Evolutionary conservation across 1,284 basidiomycete species (phyloP).

Genomic region (Sanghuangporus weigelae): DNA sequence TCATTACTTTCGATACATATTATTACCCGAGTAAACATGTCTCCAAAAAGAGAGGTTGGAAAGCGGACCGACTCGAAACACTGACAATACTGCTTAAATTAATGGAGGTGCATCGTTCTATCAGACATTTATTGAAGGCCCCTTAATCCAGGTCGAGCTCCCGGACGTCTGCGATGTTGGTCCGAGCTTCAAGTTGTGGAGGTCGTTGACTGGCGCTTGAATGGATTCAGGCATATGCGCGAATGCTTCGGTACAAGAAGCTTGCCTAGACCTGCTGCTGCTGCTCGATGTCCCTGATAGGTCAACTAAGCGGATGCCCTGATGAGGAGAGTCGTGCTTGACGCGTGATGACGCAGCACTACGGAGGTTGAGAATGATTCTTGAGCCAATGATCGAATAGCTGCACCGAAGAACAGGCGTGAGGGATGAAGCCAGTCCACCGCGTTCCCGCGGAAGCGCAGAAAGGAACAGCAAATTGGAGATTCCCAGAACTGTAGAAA

Average conservation of each 20-base stretch:
- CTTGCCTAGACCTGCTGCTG: background rate
- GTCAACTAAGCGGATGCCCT: background rate
- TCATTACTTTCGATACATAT: no score
- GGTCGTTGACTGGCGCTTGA: background rate
- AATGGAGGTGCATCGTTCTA: no score
- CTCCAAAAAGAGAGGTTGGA: no score
- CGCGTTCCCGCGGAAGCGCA: background rate
- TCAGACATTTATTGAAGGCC: background rate
- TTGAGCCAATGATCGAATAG: constrained; percentile 6
- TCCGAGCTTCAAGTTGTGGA: background rate
- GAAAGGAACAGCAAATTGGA: background rate
- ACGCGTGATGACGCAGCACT: background rate
- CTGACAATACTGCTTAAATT: no score
- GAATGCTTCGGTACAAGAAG: background rate
- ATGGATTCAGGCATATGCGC: background rate
- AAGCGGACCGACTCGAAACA: no score
- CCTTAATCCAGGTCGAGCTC: background rate
- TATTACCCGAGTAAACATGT: no score
- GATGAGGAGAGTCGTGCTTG: background rate
- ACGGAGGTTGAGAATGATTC: constrained; percentile 6
- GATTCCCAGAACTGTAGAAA: background rate
- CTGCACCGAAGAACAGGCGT: background rate
- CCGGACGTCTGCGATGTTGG: background rate
- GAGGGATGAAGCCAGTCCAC: background rate
- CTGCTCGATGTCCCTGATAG: background rate